Conservation (phyloP, 2,329 filamentous ascomycete species). For the Verticillium isaacii region DNA sequence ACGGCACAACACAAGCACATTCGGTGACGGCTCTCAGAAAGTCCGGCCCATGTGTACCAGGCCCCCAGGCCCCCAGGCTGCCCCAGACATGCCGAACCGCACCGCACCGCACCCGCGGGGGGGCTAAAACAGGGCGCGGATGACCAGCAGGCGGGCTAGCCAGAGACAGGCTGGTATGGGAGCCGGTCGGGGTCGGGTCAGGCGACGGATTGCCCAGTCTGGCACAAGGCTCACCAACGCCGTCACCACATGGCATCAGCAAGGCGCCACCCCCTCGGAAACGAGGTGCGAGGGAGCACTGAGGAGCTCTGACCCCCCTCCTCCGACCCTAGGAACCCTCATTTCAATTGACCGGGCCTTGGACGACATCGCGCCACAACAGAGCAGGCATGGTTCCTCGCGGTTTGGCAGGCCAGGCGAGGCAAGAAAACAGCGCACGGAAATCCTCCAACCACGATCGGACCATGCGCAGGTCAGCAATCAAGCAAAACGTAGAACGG, state of each 20-base stretch:
- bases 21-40: not conserved
- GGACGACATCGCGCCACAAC: not conserved
- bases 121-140: not conserved
- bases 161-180: not conserved
- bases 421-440: not conserved
- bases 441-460: not conserved
- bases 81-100: not conserved
- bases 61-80: not conserved
- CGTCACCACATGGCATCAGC: not conserved
- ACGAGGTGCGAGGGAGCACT: not conserved
- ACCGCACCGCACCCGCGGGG: not conserved
- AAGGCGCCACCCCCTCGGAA: not conserved
- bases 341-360: not conserved
- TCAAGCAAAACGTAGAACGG: conserved; percentile 1
- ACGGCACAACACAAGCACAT: not conserved
- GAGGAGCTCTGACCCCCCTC: not conserved
- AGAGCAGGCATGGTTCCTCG: not conserved
- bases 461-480: not conserved
- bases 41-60: not conserved
- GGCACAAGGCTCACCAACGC: not conserved
- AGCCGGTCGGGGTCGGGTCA: not conserved
- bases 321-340: not conserved
- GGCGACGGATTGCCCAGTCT: conserved; percentile 2
- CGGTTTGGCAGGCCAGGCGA: not conserved
- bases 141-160: not conserved